Evolutionary conservation across 257 asterid species (phyloP).

Genomic region (Cynanchum wilfordii): DNA sequence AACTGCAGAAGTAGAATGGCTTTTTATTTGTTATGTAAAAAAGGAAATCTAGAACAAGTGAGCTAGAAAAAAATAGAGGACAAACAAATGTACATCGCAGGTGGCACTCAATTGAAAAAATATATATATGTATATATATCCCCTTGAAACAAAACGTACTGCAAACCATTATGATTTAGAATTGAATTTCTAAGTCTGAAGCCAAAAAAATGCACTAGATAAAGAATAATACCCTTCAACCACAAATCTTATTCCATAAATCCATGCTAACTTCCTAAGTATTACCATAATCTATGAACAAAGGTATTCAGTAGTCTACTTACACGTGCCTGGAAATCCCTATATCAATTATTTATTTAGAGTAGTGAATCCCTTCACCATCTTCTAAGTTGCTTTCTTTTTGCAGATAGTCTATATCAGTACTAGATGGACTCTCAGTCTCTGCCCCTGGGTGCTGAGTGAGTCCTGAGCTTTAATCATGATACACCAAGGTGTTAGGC

Average conservation of each 20-base stretch:
- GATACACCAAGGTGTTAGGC: too few species aligned
- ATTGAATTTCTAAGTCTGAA: background rate
- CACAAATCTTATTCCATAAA: too few species aligned
- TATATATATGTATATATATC: background rate
- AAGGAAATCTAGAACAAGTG: background rate
- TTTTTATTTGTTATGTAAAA: background rate
- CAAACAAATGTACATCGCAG: background rate
- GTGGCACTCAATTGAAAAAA: background rate
- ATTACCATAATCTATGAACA: background rate
- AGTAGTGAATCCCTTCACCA: too few species aligned
- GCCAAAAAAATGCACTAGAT: too few species aligned
- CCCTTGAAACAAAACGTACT: background rate
- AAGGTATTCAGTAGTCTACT: background rate
- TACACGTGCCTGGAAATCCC: background rate
- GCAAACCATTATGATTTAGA: background rate
- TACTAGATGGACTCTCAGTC: too few species aligned
- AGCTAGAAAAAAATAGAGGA: background rate
- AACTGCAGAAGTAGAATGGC: background rate
- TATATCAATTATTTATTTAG: background rate
- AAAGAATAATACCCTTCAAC: too few species aligned
- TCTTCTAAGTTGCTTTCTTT: background rate
- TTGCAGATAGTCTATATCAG: background rate
- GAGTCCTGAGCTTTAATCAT: too few species aligned
- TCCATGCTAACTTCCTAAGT: background rate
- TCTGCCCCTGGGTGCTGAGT: too few species aligned